Evolutionary conservation across 371 early-diverging fungal species (phyloP).

Genomic region (Syncephalastrum monosporum): DNA sequence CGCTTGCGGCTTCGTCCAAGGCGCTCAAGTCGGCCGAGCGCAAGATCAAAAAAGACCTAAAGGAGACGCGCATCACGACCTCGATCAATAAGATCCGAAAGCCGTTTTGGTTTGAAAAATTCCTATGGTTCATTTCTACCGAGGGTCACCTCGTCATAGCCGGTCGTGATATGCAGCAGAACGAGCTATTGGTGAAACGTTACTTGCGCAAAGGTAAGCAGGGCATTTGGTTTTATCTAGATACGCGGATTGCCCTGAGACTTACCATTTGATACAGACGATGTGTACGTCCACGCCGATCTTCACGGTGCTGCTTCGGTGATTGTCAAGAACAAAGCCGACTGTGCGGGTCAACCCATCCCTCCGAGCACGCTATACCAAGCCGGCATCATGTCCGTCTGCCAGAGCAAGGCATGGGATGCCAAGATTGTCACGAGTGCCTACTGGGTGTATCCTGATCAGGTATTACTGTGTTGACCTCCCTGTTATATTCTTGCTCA

Average conservation of each 20-base stretch:
- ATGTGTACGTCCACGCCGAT: conserved; percentile 97
- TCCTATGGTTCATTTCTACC: conserved; percentile 95
- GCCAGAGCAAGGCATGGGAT: conserved; percentile 98
- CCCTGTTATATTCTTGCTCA: too few species aligned
- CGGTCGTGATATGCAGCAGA: conserved; percentile 97
- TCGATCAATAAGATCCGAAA: conserved; percentile 86
- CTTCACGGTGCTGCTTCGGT: conserved; percentile 95
- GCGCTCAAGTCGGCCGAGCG: conserved; percentile 89
- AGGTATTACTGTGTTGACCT: conserved; percentile 33
- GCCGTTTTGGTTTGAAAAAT: conserved; percentile 99
- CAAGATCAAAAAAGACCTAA: conserved; percentile 82
- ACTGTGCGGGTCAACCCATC: conserved; percentile 63
- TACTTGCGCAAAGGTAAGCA: conserved; percentile 62
- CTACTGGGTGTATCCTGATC: conserved; percentile 94
- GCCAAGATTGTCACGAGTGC: conserved; percentile 94
- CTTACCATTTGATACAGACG: conserved; percentile 37
- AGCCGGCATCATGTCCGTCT: conserved; percentile 97
- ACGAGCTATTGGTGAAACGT: conserved; percentile 95
- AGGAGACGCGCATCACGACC: conserved; percentile 70
- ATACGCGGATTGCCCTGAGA: background rate
- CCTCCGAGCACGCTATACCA: conserved; percentile 92
- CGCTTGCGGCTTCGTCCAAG: conserved; percentile 77
- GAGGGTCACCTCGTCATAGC: conserved; percentile 96
- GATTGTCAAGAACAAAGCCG: conserved; percentile 83
- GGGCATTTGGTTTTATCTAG: too few species aligned